Base-by-base conservation (phyloP, 1,284 basidiomycete genomes). In the Waitea zeae region DNA sequence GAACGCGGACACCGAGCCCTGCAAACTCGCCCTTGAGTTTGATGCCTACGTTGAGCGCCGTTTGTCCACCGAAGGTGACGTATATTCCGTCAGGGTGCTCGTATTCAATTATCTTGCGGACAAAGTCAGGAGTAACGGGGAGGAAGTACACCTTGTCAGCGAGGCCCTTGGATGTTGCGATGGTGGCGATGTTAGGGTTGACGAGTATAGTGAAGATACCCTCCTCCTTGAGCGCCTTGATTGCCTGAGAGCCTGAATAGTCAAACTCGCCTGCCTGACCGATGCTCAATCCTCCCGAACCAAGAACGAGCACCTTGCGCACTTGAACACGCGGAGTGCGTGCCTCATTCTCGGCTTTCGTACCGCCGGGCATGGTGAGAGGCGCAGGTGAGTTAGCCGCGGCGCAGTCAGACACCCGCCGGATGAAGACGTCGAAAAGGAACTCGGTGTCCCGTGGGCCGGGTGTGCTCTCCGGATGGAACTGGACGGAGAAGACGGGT, bases 71-170 rank as follows among this genome's bases (percentile, higher is more conserved):
- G 45, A 98, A 98, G 1, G 93, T 97, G 44, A 92, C 88, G 56
- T 97, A 97, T 52, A 98, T 97, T 40, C 95, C 93, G 49, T 98
- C 93, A 1, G 93, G 93, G 50, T 89, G 86, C 69, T 98, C 93
- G 61, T 89, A 93, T 58, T 87, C 81, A 68, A 98, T 93, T 57
- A 98, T 84, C 62, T 93, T 95, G 53, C 82, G 80, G 39, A 98
- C 90, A 49, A 96, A 98, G 44, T 98, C 93, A 38, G 92, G 86
- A 5, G 88, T 97, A 40, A 98, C 93, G 33, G 93, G 95, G 3
- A 98, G 68, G 69, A 97, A 98, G 65, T 97, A 98, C 36, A 98
- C 93, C 59, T 97, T 97, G 64, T 98, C 93, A 22, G 93, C 93
- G 33, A 98, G 72, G 47, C 93, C 93, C 49, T 89, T 86, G 36